phyloP scores from a whole-genome alignment of 2,329 filamentous ascomycete genomes.

The Calonectria crousiana region DNA sequence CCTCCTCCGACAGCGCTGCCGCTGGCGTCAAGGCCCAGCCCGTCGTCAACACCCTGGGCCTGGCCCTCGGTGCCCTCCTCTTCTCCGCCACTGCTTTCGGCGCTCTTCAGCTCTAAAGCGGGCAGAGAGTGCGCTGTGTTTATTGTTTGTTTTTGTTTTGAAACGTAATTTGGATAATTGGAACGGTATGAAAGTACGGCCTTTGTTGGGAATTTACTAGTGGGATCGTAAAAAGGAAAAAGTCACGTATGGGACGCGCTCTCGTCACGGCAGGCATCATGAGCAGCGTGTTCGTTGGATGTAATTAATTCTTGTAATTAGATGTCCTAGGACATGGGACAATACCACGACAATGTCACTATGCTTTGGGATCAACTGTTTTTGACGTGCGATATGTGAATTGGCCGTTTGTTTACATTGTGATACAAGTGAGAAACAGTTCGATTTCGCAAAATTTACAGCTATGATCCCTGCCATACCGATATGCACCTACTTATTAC shows the following conservation, averaged over 20 bases:
- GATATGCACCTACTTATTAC: neutral
- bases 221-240: neutral
- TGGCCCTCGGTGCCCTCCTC: conserved; percentile 52
- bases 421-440: neutral
- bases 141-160: neutral
- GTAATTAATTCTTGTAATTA: conserved; percentile 7
- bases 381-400: neutral
- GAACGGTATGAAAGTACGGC: conserved; percentile 2
- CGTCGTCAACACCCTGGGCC: conserved; percentile 47
- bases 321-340: neutral
- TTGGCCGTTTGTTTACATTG: neutral
- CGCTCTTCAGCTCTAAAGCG: conserved; percentile 41
- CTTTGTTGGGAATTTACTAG: neutral
- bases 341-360: conserved; percentile 5
- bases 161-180: neutral
- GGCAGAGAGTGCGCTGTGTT: no score
- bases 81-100: conserved; percentile 48
- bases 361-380: neutral
- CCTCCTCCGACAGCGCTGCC: conserved; percentile 35
- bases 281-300: neutral
- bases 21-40: conserved; percentile 37
- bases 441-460: neutral
- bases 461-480: neutral
- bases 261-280: neutral
- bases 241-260: neutral